Evolutionary conservation across 1,284 basidiomycete species (phyloP).

Genomic region (Vanrija humicola): DNA sequence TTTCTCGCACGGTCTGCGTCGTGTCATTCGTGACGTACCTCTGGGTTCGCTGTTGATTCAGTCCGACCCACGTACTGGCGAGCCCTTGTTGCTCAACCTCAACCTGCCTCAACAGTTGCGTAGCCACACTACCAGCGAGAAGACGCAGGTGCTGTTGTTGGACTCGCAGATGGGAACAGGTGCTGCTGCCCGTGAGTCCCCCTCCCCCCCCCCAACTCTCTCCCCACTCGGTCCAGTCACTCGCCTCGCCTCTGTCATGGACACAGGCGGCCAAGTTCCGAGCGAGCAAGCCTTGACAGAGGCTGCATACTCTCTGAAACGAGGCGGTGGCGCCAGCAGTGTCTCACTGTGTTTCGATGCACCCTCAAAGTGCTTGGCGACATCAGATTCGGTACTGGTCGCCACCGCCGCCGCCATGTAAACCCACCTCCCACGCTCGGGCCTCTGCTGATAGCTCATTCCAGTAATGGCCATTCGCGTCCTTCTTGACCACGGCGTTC

Average conservation of each 20-base stretch:
- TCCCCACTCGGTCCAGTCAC: too few species aligned
- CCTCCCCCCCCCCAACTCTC: too few species aligned
- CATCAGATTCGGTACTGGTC: too few species aligned
- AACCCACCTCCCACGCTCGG: too few species aligned
- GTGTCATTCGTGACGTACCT: constrained; percentile 81
- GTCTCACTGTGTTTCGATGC: too few species aligned
- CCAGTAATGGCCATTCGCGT: constrained; percentile 86
- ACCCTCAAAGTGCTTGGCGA: neutral
- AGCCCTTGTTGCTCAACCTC: constrained; percentile 79
- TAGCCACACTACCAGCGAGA: constrained; percentile 59
- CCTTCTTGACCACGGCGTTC: constrained; percentile 90
- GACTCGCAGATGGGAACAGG: constrained; percentile 95
- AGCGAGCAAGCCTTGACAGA: too few species aligned
- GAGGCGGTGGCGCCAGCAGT: too few species aligned
- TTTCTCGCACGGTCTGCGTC: constrained; percentile 80
- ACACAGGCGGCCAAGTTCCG: too few species aligned
- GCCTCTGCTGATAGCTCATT: constrained; percentile 19
- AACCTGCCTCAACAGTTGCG: constrained; percentile 72
- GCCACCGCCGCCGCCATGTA: too few species aligned
- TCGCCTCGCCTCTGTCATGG: too few species aligned
- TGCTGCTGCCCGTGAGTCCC: constrained; percentile 65
- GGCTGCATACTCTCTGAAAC: too few species aligned
- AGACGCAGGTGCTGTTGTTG: constrained; percentile 81
- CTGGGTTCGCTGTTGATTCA: constrained; percentile 89
- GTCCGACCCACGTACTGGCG: constrained; percentile 75